A percentile compares a stretch with the other conserved stretches of the same genome.
These are phyloP conservation scores for Phytophthora fragariae DNA, from an alignment of 352 stramenopile species.

Conservation along the genomic window DNA sequence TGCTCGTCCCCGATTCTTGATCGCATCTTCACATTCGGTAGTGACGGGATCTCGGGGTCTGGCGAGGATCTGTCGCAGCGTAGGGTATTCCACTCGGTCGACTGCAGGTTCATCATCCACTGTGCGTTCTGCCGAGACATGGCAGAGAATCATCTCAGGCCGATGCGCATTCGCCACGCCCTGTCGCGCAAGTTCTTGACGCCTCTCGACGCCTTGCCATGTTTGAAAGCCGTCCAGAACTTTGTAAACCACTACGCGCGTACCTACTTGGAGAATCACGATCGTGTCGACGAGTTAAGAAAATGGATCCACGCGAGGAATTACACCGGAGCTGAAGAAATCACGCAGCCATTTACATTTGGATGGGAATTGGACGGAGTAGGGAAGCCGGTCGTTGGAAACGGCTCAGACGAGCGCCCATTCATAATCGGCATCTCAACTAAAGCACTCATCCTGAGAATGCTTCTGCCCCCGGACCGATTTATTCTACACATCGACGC, in stretches of 20 bases:
- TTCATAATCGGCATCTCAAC: conserved; percentile 7
- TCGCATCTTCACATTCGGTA: too few species aligned
- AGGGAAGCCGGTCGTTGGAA: background rate
- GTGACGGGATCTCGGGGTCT: too few species aligned
- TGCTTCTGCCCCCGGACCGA: background rate
- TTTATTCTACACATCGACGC: conserved; percentile 6
- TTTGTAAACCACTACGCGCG: conserved; percentile 6
- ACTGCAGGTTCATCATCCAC: too few species aligned
- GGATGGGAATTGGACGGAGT: background rate
- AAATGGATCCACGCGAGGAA: background rate
- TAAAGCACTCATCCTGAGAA: background rate
- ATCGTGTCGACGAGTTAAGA: conserved; percentile 3
- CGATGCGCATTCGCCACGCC: conserved; percentile 5
- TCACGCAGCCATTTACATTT: conserved; percentile 9
- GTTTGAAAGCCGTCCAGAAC: background rate
- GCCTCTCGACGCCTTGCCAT: background rate
- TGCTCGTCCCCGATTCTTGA: too few species aligned
- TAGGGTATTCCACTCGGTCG: too few species aligned
- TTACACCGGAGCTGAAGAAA: background rate
- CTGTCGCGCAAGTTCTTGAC: conserved; percentile 7
- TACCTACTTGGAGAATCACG: conserved; percentile 8
- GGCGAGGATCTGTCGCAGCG: too few species aligned
- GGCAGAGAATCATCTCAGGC: background rate
- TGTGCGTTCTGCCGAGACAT: conserved; percentile 2
- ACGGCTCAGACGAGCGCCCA: conserved; percentile 8